Evolutionary conservation across 1,284 basidiomycete species (phyloP), one percentile per base, ranked within the genome.

Genomic region (Pseudomicrostroma phylloplanum): DNA sequence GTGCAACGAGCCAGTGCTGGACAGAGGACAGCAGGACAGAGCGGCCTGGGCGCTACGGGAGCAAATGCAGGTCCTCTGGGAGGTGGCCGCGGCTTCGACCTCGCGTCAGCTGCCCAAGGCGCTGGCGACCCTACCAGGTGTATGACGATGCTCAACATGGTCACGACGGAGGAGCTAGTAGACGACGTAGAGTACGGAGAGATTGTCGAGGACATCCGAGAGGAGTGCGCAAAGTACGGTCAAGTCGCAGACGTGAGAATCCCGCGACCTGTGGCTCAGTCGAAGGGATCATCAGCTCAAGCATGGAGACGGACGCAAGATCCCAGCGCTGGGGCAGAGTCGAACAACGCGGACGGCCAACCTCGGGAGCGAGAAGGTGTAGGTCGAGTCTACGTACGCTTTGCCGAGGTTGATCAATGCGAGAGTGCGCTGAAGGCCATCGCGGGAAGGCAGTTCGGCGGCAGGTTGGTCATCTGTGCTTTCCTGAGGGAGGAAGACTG

Each of bases 121-220:
- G 86, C 88, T 6, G 77, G 70, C 12, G 70, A 78, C 56, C 81
- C 82, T 7, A 83, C 84, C 15, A 87, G 89, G 51, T 92, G 94
- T 77, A 85, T 99, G 77, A 88, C 96, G 76, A 90, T 99, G 88
- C 83, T 99, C 76, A 99, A 98, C 84, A 98, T 98, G 96, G 92
- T 99, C 67, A 91, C 90, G 0, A 81, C 90, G 1, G 94, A 98
- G 61, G 94, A 99, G 78, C 85, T 99, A 60, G 81, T 85, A 26
- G 88, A 93, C 76, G 94, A 97, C 79, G 83, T 88, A 66, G 94
- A 98, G 76, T 99, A 96, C 78, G 86, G 86, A 19, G 94, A 99
- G 71, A 87, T 99, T 61, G 86, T 91, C 67, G 92, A 96, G 76
- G 94, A 99, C 79, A 87, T 98, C 76, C 89, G 89, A 71, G 90